Evolutionary conservation across 1,284 basidiomycete species (phyloP).

Genomic region (Malassezia nana): DNA sequence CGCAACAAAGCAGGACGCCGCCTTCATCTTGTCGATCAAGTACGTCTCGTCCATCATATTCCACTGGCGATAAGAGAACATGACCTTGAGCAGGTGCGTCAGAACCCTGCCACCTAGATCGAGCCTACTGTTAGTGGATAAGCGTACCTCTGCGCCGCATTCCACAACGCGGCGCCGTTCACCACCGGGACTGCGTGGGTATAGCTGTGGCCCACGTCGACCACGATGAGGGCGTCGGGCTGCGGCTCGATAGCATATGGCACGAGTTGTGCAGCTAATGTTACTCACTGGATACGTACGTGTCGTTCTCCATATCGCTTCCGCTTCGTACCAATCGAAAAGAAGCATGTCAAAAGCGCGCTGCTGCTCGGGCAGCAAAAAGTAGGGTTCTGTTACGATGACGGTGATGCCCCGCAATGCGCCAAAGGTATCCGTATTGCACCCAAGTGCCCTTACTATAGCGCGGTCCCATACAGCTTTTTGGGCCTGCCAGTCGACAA

Average conservation of each 20-base stretch:
- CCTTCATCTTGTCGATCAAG: constrained; percentile 82
- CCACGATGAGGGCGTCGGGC: constrained; percentile 69
- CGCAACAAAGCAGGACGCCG: constrained; percentile 69
- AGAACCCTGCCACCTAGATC: constrained; percentile 87
- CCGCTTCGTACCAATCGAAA: constrained; percentile 91
- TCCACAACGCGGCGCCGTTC: constrained; percentile 63
- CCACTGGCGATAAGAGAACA: constrained; percentile 88
- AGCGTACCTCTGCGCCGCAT: constrained; percentile 65
- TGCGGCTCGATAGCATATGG: constrained; percentile 8
- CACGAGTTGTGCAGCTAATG: constrained; percentile 3
- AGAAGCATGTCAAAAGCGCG: constrained; percentile 84
- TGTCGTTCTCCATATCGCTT: constrained; percentile 59
- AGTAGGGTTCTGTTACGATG: constrained; percentile 81
- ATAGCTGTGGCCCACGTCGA: constrained; percentile 85
- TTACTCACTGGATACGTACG: constrained; percentile 15
- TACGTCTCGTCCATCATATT: constrained; percentile 94
- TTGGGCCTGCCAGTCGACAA: constrained; percentile 43
- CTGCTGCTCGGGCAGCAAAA: constrained; percentile 81
- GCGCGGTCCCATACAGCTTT: constrained; percentile 40
- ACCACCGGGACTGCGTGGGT: constrained; percentile 82
- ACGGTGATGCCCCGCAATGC: constrained; percentile 20
- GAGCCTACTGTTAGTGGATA: constrained; percentile 54
- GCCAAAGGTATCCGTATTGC: constrained; percentile 11
- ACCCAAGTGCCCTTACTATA: constrained; percentile 8
- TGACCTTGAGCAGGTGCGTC: constrained; percentile 85